Percentiles rank a stretch among this genome's conserved stretches.
Conservation (phyloP, 2,329 filamentous ascomycete genomes). For the Arachnomyces sp. region DNA sequence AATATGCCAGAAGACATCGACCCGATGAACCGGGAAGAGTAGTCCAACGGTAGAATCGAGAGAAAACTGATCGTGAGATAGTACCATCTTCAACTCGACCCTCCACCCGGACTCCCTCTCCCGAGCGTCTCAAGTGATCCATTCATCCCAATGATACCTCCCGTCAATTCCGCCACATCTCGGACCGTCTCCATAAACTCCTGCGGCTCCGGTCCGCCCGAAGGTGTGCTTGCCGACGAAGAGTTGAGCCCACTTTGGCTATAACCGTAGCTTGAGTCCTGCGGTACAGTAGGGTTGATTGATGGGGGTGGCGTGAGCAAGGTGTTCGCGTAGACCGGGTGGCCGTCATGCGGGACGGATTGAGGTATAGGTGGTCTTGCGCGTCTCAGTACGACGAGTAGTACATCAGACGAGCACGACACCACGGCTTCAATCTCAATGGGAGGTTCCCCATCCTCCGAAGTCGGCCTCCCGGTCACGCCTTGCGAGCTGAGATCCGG, state of each 20-base stretch:
- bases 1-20: too few species aligned
- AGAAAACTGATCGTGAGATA: too few species aligned
- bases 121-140: constrained; percentile 59
- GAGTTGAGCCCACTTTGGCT: constrained; percentile 6
- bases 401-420: constrained; percentile 78
- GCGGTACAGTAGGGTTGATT: constrained; percentile 49
- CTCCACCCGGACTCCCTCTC: constrained; percentile 53
- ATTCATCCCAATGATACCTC: constrained; percentile 74
- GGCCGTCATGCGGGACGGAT: constrained; percentile 28
- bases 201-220: constrained; percentile 45
- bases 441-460: constrained; percentile 3
- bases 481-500: background rate
- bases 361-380: constrained; percentile 61
- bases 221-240: constrained; percentile 33
- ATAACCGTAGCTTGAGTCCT: constrained; percentile 9
- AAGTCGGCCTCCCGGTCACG: background rate
- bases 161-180: constrained; percentile 81
- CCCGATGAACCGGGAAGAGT: too few species aligned
- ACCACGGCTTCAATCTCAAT: constrained; percentile 83
- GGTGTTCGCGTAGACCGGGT: constrained; percentile 48
- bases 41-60: too few species aligned
- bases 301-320: constrained; percentile 78
- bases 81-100: constrained; percentile 30
- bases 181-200: constrained; percentile 71
- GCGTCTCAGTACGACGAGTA: constrained; percentile 70